These are phyloP conservation scores for Alloascoidea africana DNA, from an alignment of 805 yeast species.

Conservation along the genomic window DNA sequence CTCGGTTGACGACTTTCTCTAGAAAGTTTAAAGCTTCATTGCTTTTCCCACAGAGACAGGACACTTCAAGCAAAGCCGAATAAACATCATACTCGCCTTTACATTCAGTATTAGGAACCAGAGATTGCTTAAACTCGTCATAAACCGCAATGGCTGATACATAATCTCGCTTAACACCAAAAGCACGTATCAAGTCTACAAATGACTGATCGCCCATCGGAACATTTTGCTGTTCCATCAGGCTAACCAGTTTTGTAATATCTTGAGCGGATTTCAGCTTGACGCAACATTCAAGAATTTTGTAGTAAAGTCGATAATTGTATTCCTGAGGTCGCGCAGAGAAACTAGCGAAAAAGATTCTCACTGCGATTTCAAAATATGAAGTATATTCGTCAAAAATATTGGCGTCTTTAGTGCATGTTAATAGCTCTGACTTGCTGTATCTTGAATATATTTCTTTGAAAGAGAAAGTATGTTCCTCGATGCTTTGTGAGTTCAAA, in stretches of 20 bases:
- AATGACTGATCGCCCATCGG: conserved; percentile 8
- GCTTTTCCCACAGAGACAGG: conserved; percentile 11
- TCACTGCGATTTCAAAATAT: conserved; percentile 12
- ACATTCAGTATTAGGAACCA: conserved; percentile 3
- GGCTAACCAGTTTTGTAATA: conserved; percentile 3
- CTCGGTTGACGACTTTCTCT: neutral
- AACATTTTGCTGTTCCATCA: conserved; percentile 6
- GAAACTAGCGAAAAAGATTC: conserved; percentile 15
- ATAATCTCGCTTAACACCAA: conserved; percentile 10
- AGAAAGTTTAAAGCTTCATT: conserved; percentile 7
- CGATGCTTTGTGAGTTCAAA: neutral
- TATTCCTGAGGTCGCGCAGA: conserved; percentile 11
- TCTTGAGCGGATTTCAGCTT: conserved; percentile 3
- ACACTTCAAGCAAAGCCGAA: conserved; percentile 14
- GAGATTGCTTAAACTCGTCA: conserved; percentile 8
- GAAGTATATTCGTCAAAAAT: conserved; percentile 1
- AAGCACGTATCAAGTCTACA: conserved; percentile 9
- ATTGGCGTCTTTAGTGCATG: conserved; percentile 4
- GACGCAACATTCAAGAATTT: conserved; percentile 10
- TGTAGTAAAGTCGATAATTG: conserved; percentile 8
- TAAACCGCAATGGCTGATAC: conserved; percentile 10
- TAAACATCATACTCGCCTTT: conserved; percentile 10
- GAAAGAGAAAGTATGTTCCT: neutral
- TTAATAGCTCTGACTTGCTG: conserved; percentile 2
- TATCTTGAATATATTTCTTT: conserved; percentile 4